Evolutionary conservation across 2,329 filamentous ascomycete genomes (phyloP), one percentile per base, ranked within the genome.

Genomic region (Alternaria sp.): DNA sequence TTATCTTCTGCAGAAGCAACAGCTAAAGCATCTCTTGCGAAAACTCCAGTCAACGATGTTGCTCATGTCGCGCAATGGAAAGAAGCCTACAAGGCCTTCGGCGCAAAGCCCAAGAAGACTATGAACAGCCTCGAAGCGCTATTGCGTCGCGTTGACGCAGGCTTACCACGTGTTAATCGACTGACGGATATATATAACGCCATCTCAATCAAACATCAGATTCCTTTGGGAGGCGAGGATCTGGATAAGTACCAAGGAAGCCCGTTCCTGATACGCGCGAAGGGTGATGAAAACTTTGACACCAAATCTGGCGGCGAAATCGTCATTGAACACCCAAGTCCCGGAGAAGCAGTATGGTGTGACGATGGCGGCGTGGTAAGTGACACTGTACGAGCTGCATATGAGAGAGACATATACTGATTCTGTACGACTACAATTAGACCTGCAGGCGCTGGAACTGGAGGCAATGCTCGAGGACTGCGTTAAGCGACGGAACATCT

Each of bases 361-460:
- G 79, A 81, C 55, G 66, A 74, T 11, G 67, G 57, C 1, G 78
- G 78, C 0, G 71, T 81, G 10, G 32, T 36, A 36, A 36, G 32
- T 36, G 12, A 6, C 32, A 11, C 32, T 36, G 32, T 36, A 14
- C 14, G 14, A 36, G 12, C 32, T 36, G 14, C 32, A 36, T 36
- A 12, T 36, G 32, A 36, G 32, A 22, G 32, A 36, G 32, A 36
- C 14, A 7, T 3, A 14, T 36, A 36, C 32, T 36, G 32, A 36
- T 16, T 14, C 1, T 36, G 32, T 16, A 36, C 32, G 14, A 11
- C 32, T 6, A 36, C 14, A 7, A 14, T 16, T 36, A 36, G 32
- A 81, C 79, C 14, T 81, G 78, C 54, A 71, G 79, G 8, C 57
- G 76, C 7, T 81, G 77, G 79, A 80, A 80, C 62, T 81, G 79